phyloP scores from a whole-genome alignment of 768 basidiomycete genomes.

The Hypholoma sublateritium region DNA sequence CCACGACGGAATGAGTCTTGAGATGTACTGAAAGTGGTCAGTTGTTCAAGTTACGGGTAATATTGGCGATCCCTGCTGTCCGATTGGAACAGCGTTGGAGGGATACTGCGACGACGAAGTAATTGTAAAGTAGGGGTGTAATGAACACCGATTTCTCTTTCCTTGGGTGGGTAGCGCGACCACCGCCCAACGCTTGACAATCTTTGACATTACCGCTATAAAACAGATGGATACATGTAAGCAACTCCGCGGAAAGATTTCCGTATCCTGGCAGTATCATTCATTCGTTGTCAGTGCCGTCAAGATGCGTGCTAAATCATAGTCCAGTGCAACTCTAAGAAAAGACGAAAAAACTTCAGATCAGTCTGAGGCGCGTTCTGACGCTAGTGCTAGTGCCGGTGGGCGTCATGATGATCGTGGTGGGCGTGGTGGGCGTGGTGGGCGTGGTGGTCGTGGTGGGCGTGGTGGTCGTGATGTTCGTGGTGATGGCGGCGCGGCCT shows the following conservation, averaged over 20 bases:
- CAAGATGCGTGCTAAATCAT: too few species aligned
- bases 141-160: neutral
- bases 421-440: neutral
- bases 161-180: neutral
- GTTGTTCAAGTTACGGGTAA: neutral
- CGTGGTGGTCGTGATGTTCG: neutral
- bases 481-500: neutral
- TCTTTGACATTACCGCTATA: neutral
- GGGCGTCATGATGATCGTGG: too few species aligned
- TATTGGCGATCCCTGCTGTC: neutral
- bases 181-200: neutral
- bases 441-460: neutral
- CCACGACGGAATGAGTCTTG: conserved; percentile 89
- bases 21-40: conserved; percentile 69
- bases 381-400: too few species aligned
- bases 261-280: too few species aligned
- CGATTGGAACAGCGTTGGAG: neutral
- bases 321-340: too few species aligned
- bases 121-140: conserved; percentile 2
- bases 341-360: too few species aligned
- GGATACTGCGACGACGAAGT: neutral
- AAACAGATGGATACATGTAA: too few species aligned
- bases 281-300: too few species aligned
- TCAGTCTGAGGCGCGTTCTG: too few species aligned
- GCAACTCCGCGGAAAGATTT: too few species aligned